Evolutionary conservation across 805 yeast species (phyloP).

Genomic region (Metschnikowia bowlesiae): DNA sequence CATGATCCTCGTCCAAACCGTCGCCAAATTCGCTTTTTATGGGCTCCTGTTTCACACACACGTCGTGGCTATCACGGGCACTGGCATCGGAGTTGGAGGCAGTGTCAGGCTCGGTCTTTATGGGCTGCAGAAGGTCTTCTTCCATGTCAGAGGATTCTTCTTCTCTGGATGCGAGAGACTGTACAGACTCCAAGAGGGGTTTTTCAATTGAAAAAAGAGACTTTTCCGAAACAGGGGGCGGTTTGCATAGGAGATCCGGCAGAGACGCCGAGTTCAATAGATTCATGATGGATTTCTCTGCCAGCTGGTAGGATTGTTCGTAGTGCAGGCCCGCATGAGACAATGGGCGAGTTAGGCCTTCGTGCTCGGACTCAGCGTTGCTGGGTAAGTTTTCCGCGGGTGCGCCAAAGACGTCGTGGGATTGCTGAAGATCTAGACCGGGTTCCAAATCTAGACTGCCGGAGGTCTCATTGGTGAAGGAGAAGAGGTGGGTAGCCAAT

Average conservation of each 20-base stretch:
- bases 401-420: neutral
- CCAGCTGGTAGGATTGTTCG: constrained; percentile 24
- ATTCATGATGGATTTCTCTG: constrained; percentile 40
- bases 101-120: neutral
- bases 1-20: neutral
- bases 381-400: neutral
- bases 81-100: neutral
- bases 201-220: neutral
- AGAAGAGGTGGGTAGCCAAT: constrained; percentile 26
- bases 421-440: neutral
- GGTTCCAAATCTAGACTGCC: neutral
- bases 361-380: neutral
- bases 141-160: neutral
- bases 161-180: neutral
- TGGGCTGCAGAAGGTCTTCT: neutral
- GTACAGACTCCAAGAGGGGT: neutral
- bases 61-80: neutral
- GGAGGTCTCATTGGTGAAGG: neutral
- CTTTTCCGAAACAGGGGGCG: neutral
- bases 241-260: constrained; percentile 1
- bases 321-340: neutral
- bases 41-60: neutral
- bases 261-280: constrained; percentile 25
- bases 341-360: neutral
- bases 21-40: neutral